Conservation (phyloP, 305 asterid species). For the Fraxinus greggii region DNA sequence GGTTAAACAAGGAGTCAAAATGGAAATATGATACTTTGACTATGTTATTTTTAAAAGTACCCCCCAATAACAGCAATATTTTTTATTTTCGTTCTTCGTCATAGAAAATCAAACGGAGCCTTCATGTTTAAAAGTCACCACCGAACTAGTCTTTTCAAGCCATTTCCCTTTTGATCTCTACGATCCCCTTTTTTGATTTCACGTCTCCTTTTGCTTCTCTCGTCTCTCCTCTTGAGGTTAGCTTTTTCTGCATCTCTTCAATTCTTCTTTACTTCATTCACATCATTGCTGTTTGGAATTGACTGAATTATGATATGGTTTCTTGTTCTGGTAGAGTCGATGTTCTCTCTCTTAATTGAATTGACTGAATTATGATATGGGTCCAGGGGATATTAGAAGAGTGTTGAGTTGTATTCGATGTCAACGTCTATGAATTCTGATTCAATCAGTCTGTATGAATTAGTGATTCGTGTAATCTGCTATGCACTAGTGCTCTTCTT, state of each 20-base stretch:
- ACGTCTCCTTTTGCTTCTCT: background rate
- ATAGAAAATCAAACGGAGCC: too few species aligned
- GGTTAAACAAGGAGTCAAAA: too few species aligned
- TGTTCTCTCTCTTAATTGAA: background rate
- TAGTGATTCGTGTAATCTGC: background rate
- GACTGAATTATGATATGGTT: too few species aligned
- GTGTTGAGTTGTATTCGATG: background rate
- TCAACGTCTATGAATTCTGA: background rate
- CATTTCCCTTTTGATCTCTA: background rate
- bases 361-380: background rate
- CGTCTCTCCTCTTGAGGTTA: background rate
- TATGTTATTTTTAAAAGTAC: too few species aligned
- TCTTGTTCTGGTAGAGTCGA: background rate
- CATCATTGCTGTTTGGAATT: background rate
- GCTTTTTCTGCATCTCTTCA: background rate
- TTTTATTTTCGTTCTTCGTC: too few species aligned
- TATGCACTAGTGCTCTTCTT: background rate
- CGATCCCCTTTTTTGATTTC: background rate
- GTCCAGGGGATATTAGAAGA: background rate
- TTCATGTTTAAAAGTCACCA: too few species aligned
- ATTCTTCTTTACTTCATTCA: background rate
- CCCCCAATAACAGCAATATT: too few species aligned
- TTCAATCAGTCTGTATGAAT: background rate
- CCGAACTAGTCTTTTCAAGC: too few species aligned
- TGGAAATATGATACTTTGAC: too few species aligned